Evolutionary conservation across 208 protist genomes (phyloP), one percentile per base, ranked within the genome.

Genomic region (Trichomonas vaginalis): DNA sequence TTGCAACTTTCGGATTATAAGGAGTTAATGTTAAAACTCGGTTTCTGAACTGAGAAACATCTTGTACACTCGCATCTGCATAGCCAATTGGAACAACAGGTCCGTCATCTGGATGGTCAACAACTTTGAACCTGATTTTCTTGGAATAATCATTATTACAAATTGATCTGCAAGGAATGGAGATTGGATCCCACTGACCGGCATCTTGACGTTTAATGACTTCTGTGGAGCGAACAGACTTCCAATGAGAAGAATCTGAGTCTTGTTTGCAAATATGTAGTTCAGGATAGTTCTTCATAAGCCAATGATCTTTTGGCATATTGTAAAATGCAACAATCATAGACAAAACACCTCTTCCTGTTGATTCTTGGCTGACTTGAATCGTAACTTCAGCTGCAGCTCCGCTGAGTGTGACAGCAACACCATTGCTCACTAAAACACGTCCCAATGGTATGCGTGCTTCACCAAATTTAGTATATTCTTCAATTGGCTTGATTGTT

Each of bases 291-390:
- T 92, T 92, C 39, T 92, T 92, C 45, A 51, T 92, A 0, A 92
- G 45, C 86, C 86, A 92, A 21, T 92, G 86, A 39, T 92, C 45
- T 51, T 92, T 92, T 9, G 86, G 86, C 86, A 92, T 92, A 14
- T 35, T 35, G 45, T 35, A 42, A 32, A 92, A 92, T 51, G 86
- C 86, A 39, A 92, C 45, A 39, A 92, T 51, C 86, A 92, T 92
- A 48, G 86, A 92, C 27, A 92, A 51, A 92, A 92, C 45, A 3
- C 86, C 86, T 42, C 86, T 42, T 39, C 86, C 86, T n/a, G 12
- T 17, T 39, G 86, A 48, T 48, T 48, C 17, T 51, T 92, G 86
- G 46, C 17, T 51, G 27, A 92, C 86, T 51, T 56, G 40, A 51
- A 92, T 92, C 8, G 42, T 92, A 32, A 92, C 40, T 27, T 92